Evolutionary conservation across 2,329 filamentous ascomycete genomes (phyloP), one percentile per base, ranked within the genome.

Genomic region (Phaeosphaeriaceae sp.): DNA sequence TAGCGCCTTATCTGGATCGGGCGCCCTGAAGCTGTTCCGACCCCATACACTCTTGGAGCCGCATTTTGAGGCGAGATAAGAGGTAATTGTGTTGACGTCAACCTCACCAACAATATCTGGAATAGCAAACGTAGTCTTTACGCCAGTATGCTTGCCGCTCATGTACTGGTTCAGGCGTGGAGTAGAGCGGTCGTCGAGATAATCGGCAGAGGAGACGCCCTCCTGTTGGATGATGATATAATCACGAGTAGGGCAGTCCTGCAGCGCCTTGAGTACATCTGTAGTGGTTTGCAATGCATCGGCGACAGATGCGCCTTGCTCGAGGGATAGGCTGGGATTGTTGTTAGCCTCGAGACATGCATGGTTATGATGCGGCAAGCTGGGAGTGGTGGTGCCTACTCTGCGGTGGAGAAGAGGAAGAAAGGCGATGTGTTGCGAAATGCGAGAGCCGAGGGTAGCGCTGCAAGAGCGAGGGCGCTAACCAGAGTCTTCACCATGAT

Each of bases 341-440:
- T 18, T 48, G 58, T 65, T 68, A 70, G 67, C 60, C 58, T 54
- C 29, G 47, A 46, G 43, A 48, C 33, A 41, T 43, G n/a, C 35
- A 45, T 8, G 23, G 42, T n/a, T n/a, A n/a, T n/a, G n/a, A n/a
- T n/a, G n/a, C n/a, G 40, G 29, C 26, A 28, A 46, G 56, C 50
- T 44, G 47, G n/a, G 35, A 45, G 50, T 23, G 23, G 38, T 23
- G 23, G 36, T 42, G 60, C 87, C 66, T 87, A 96, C 92, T 87
- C 79, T 55, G 88, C 83, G 37, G 88, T 93, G 26, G 93, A 97
- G 73, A 95, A 87, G 60, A 97, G 78, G 70, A 96, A 83, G 74
- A 96, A 94, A 15, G 94, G 93, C 46, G 90, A 92, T 2, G 92
- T 91, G 74, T 96, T 88, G 56, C 84, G 86, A 73, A 96, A 94